Base-by-base conservation (phyloP, 176 grass and related monocot species). In the Secale cereale region DNA sequence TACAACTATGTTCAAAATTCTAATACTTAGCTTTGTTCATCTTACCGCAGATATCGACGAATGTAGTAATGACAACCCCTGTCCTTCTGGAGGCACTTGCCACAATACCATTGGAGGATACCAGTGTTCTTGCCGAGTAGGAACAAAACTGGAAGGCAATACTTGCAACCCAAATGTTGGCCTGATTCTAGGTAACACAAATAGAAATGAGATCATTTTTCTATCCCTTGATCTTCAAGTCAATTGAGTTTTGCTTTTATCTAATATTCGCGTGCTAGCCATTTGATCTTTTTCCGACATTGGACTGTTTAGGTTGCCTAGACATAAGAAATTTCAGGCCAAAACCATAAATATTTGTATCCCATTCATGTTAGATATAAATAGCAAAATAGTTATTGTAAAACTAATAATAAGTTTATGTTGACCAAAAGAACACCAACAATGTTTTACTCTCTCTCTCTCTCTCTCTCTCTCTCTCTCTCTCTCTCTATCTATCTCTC, bases 151-250 rank as follows among this genome's bases (percentile, higher is more conserved):
- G 6, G 10, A 59, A 29, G 14, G 25, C 2, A 87, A 77, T 6
- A 4, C 48, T 10, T 87, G 86, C 17, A 11, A 15, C 71, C 79
- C 35, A 33, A 79, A 82, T 25, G 69, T 16, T 0, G 2, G 33
- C 45, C 15, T 77, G 14, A 87, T 82, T 59, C 43, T 69, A 43
- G 86, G 86, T 87, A 87, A 28, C 8, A 5, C 5, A 41, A 13
- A 5, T 39, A 1, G 36, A 70, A 22, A 8, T 41, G 40, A 37
- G 36, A 37, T 37, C 10, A 3, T 37, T 41, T 41, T 41, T 10
- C 10, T 12, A 41, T 12, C 10, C 10, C 10, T 41, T 10, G 10
- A 12, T 10, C 40, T 41, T 11, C 40, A 41, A 41, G 2, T 41
- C 10, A 41, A 11, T 41, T 41, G 10, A 41, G 40, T 11, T 41